Conservation (phyloP, 2,329 filamentous ascomycete species). For the Penicillium sp. region DNA sequence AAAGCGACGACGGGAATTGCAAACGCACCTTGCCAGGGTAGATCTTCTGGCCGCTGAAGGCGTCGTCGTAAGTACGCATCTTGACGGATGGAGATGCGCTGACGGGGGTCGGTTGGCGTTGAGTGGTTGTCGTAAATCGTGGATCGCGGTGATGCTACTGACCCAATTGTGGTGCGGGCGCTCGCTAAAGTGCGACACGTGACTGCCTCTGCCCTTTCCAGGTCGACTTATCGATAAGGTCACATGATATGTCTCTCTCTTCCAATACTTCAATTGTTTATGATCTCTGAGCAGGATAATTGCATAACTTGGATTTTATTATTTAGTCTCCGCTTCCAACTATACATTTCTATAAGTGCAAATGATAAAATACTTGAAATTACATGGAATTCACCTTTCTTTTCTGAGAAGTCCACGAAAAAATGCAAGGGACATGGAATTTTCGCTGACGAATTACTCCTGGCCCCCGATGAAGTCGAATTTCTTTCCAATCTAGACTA, state of each 20-base stretch:
- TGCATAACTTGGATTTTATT: neutral
- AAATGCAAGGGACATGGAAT: neutral
- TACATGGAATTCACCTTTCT: too few relatives aligned
- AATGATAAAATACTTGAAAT: neutral
- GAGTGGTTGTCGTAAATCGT: slow-evolving; percentile 45
- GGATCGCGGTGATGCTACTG: slow-evolving; percentile 38
- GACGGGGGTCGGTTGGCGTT: slow-evolving; percentile 46
- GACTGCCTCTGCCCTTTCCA: slow-evolving; percentile 42
- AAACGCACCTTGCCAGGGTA: slow-evolving; percentile 73
- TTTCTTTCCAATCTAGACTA: neutral
- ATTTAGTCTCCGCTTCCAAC: neutral
- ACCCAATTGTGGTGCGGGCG: slow-evolving; percentile 45
- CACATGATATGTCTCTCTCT: slow-evolving; percentile 1
- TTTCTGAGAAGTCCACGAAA: neutral
- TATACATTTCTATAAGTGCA: too few relatives aligned
- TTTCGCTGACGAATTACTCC: neutral
- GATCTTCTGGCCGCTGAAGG: slow-evolving; percentile 75
- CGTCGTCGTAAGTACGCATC: slow-evolving; percentile 77
- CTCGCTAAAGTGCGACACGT: slow-evolving; percentile 49
- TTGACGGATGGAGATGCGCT: slow-evolving; percentile 55
- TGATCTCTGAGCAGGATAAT: neutral
- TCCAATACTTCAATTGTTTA: neutral
- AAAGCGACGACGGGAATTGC: slow-evolving; percentile 21
- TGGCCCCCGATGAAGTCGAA: neutral
- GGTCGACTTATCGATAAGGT: slow-evolving; percentile 13